phyloP scores from a whole-genome alignment of 1,284 basidiomycete genomes.

The Pseudozyma tsukubaensis region DNA sequence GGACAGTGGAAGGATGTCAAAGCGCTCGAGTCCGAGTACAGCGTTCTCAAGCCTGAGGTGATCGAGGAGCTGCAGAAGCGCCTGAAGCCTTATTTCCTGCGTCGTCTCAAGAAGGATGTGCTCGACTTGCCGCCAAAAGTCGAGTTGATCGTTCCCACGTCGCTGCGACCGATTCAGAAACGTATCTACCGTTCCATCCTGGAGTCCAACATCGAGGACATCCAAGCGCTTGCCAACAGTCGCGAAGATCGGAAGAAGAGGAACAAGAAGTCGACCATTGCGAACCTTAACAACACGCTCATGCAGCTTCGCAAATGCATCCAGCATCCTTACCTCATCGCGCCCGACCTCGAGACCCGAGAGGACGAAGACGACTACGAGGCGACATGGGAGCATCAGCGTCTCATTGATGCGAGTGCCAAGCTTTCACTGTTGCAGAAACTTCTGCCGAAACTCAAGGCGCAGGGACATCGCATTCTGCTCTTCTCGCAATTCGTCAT shows the following conservation, averaged over 20 bases:
- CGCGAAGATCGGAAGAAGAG: constrained; percentile 21
- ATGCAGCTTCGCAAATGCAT: constrained; percentile 65
- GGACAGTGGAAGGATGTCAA: constrained; percentile 53
- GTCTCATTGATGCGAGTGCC: constrained; percentile 83
- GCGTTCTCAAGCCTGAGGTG: constrained; percentile 57
- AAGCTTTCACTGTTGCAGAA: constrained; percentile 72
- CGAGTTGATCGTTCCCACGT: constrained; percentile 85
- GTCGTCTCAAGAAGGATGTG: constrained; percentile 91
- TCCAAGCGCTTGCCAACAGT: constrained; percentile 48
- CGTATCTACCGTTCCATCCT: constrained; percentile 78
- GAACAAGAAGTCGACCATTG: constrained; percentile 41
- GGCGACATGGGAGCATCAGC: constrained; percentile 77
- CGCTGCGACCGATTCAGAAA: constrained; percentile 87
- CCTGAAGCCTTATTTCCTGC: constrained; percentile 89
- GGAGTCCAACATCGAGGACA: constrained; percentile 55
- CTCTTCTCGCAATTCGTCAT: constrained; percentile 68
- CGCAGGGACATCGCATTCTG: constrained; percentile 64
- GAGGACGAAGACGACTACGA: constrained; percentile 74
- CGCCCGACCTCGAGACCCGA: constrained; percentile 78
- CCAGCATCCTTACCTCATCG: constrained; percentile 77
- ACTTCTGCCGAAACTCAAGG: constrained; percentile 68
- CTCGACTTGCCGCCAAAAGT: constrained; percentile 87
- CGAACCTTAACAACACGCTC: constrained; percentile 60
- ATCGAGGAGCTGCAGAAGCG: constrained; percentile 78
- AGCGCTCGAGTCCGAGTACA: constrained; percentile 45